These are phyloP conservation scores for Blastobotrys robertii DNA, from an alignment of 805 yeast species.

Conservation along the genomic window DNA sequence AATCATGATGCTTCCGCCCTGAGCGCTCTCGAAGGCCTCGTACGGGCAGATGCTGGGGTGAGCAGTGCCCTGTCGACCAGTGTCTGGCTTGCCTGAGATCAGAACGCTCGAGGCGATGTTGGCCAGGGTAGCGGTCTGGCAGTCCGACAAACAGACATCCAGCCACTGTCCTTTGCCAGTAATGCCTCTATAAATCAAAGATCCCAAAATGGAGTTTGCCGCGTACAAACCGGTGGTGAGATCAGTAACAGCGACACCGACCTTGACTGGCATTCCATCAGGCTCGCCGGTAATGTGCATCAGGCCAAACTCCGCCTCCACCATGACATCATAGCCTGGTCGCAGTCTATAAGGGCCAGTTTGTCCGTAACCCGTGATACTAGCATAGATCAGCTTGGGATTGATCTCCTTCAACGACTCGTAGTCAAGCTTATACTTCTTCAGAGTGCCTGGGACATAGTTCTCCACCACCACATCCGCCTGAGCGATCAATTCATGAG, in stretches of 20 bases:
- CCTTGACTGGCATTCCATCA: conserved; percentile 33
- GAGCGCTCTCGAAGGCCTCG: conserved; percentile 30
- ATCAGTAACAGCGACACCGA: conserved; percentile 37
- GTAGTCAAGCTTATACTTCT: conserved; percentile 29
- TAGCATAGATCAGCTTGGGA: conserved; percentile 28
- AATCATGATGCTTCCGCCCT: conserved; percentile 30
- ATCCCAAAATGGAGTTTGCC: conserved; percentile 30
- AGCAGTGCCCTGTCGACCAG: conserved; percentile 34
- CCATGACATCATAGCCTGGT: conserved; percentile 37
- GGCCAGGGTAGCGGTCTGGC: conserved; percentile 33
- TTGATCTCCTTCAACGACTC: conserved; percentile 20
- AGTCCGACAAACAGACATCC: conserved; percentile 30
- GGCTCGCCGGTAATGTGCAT: conserved; percentile 36
- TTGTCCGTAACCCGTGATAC: conserved; percentile 36
- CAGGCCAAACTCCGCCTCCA: conserved; percentile 36
- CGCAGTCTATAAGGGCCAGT: conserved; percentile 31
- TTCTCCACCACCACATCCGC: conserved; percentile 33
- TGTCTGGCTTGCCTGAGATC: conserved; percentile 30
- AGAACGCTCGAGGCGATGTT: conserved; percentile 32
- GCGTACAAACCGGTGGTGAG: conserved; percentile 33
- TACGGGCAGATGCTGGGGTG: conserved; percentile 35
- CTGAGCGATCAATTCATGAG: conserved; percentile 20
- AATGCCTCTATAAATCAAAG: conserved; percentile 24
- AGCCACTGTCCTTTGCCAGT: conserved; percentile 32
- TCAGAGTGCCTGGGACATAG: conserved; percentile 31